phyloP scores from a whole-genome alignment of 2,329 filamentous ascomycete genomes.

The Westerdykella ornata region DNA sequence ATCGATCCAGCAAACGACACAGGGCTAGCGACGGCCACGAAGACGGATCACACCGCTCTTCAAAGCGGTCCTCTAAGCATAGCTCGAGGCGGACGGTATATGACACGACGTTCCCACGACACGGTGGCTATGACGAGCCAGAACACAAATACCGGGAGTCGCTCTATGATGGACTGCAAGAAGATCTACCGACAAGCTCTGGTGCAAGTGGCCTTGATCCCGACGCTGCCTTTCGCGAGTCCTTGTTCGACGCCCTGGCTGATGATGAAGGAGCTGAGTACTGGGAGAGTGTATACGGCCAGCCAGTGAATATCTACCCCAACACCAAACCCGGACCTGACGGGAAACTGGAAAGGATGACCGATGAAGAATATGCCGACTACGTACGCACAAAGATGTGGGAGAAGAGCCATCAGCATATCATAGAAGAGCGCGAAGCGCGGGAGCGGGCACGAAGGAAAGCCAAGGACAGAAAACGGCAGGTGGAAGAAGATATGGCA shows the following conservation, averaged over 20 bases:
- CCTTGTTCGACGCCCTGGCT: constrained; percentile 91
- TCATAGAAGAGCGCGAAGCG: constrained; percentile 69
- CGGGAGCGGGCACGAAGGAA: constrained; percentile 43
- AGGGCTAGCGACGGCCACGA: constrained; percentile 2
- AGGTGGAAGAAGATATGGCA: constrained; percentile 39
- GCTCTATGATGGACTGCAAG: constrained; percentile 23
- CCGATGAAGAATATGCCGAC: constrained; percentile 82
- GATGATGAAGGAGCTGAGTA: constrained; percentile 94
- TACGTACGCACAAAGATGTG: constrained; percentile 89
- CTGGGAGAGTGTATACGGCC: constrained; percentile 95
- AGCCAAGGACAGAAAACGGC: constrained; percentile 36
- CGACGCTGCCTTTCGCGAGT: constrained; percentile 78
- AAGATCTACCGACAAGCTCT: constrained; percentile 30
- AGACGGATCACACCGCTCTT: constrained; percentile 7
- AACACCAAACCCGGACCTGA: constrained; percentile 48
- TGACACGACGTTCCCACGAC: constrained; percentile 20
- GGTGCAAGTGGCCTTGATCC: constrained; percentile 41
- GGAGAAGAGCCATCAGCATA: constrained; percentile 83
- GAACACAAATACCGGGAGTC: constrained; percentile 29
- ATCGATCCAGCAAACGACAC: not conserved
- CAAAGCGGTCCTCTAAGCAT: constrained; percentile 14
- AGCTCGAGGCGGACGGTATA: constrained; percentile 10
- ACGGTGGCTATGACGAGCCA: constrained; percentile 29
- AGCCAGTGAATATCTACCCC: constrained; percentile 79
- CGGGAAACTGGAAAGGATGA: constrained; percentile 71